phyloP scores from a whole-genome alignment of 2,329 filamentous ascomycete genomes.

The Neofusicoccum parvum region DNA sequence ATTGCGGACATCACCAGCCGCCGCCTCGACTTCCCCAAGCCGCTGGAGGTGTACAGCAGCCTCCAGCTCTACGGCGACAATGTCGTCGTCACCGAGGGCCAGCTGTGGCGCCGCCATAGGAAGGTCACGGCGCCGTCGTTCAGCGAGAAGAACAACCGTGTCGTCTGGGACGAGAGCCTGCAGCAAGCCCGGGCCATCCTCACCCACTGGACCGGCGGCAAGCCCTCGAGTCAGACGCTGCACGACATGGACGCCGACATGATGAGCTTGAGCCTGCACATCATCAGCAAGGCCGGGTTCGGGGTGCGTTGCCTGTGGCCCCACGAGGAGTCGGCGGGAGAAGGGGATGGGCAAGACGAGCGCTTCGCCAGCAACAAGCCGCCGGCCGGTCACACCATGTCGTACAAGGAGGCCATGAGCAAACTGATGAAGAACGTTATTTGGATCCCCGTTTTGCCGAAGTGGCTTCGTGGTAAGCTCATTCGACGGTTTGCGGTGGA shows the following conservation, averaged over 20 bases:
- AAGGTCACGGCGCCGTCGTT: conserved; percentile 73
- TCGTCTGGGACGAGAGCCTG: conserved; percentile 66
- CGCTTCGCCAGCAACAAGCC: conserved; percentile 36
- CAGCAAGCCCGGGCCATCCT: conserved; percentile 56
- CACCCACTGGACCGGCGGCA: conserved; percentile 35
- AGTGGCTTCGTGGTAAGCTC: conserved; percentile 56
- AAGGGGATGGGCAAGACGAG: conserved; percentile 29
- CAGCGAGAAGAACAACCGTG: conserved; percentile 72
- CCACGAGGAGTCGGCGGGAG: conserved; percentile 55
- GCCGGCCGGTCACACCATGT: conserved; percentile 53
- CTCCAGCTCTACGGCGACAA: conserved; percentile 71
- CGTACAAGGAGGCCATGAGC: conserved; percentile 65
- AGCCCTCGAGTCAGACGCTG: conserved; percentile 47
- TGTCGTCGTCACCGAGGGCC: conserved; percentile 70
- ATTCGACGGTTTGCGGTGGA: neutral
- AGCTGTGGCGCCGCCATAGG: conserved; percentile 71
- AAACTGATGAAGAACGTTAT: conserved; percentile 65
- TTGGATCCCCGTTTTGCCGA: conserved; percentile 61
- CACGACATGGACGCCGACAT: conserved; percentile 63
- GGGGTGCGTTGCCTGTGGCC: conserved; percentile 61
- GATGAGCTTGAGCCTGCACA: conserved; percentile 63
- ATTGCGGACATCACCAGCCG: conserved; percentile 67
- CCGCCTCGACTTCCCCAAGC: conserved; percentile 73
- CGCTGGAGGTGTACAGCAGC: conserved; percentile 59
- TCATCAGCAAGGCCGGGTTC: conserved; percentile 72